Evolutionary conservation across 768 basidiomycete genomes (phyloP), one percentile per base, ranked within the genome.

Genomic region (Lanmaoa pseudosensibilis): DNA sequence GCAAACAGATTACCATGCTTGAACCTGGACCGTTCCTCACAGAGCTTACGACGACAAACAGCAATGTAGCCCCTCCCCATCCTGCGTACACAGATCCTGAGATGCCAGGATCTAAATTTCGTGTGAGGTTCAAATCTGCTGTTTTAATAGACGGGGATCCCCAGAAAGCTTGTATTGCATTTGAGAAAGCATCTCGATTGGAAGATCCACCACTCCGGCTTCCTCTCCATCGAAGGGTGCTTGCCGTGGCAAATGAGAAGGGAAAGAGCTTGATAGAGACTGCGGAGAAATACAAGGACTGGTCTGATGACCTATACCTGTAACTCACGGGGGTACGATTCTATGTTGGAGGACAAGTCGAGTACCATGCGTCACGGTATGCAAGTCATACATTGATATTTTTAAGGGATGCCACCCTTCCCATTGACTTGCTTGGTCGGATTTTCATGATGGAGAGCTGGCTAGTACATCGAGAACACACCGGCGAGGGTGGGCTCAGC

Each of bases 281-380:
- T 10, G 61, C 30, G 1, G 59, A 67, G 48, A 69, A 55, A 38
- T 67, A 67, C 46, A 58, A 45, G 40, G 50, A 52, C 2, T 71
- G 69, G 69, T 61, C 63, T 9, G 68, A 63, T 45, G 60, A 68
- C 2, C 3, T 70, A 2, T 68, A 69, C 39, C 51, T 67, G 47
- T 54, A 54, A 39, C 7, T 32, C 6, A 18, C n/a, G 12, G 32
- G 13, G 30, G 27, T 30, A 30, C 5, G 27, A 5, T 30, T 30
- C 7, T 25, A 30, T 30, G 27, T 30, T 7, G 27, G 27, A 30
- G 27, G 27, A 30, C 6, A 30, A 30, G 27, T 30, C 27, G 27
- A 8, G 7, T 30, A 30, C 27, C 6, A 30, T 30, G 27, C 8
- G 27, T 30, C 27, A 30, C 27, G n/a, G 7, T 30, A 7, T 30